Conservation (phyloP, 2,329 filamentous ascomycete species). For the Aspergillus udagawae region DNA sequence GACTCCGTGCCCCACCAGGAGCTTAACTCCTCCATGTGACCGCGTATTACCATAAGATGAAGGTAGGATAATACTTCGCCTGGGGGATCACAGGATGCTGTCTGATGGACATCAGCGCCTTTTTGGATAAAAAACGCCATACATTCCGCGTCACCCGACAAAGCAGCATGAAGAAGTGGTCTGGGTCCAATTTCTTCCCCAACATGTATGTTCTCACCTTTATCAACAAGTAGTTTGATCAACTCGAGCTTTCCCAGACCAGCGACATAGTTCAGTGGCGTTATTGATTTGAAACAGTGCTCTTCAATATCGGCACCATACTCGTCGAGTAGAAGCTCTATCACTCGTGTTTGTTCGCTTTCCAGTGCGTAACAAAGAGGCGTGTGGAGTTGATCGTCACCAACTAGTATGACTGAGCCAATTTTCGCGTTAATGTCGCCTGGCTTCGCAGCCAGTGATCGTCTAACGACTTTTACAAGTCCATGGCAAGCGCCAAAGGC, state of each 20-base stretch:
- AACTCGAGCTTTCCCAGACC: not conserved
- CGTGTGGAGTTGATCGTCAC: not conserved
- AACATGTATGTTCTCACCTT: not conserved
- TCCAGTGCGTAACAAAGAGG: not conserved
- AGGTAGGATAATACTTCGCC: not conserved
- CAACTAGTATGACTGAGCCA: not conserved
- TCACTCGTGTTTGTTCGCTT: too few relatives aligned
- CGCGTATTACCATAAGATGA: not conserved
- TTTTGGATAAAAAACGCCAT: not conserved
- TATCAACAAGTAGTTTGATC: not conserved
- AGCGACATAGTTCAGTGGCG: not conserved
- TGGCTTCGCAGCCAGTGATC: not conserved
- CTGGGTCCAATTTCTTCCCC: not conserved
- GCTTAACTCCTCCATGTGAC: not conserved
- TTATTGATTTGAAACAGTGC: not conserved
- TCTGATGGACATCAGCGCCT: not conserved
- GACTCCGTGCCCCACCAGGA: not conserved
- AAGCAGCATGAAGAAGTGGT: not conserved
- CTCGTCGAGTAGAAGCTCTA: not conserved
- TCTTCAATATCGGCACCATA: not conserved
- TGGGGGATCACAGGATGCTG: not conserved
- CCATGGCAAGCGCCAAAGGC: not conserved
- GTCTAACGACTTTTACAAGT: not conserved
- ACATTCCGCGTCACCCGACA: not conserved
- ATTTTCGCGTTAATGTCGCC: not conserved